Conservation (phyloP, 257 asterid species). For the Ophiorrhiza pumila region DNA sequence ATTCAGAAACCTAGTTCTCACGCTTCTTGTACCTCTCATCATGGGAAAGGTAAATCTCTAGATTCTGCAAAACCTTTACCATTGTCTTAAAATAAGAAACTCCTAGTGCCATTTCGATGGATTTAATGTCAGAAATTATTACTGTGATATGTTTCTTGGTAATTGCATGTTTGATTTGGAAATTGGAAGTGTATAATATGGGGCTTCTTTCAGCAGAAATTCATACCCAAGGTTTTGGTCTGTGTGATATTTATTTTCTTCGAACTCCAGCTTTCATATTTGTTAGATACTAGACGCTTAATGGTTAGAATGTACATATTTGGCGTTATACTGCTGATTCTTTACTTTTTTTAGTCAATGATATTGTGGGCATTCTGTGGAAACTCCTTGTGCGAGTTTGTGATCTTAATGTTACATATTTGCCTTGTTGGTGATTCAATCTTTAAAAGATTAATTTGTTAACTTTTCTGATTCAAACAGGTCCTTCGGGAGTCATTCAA, state of each 20-base stretch:
- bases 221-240: neutral
- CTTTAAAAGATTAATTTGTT: conserved; percentile 13
- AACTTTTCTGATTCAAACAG: conserved; percentile 44
- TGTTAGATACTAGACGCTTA: neutral
- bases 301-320: neutral
- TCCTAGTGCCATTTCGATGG: neutral
- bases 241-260: neutral
- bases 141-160: neutral
- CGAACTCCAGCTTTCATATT: too few relatives aligned
- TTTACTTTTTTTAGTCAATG: neutral
- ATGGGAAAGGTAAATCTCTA: conserved; percentile 66
- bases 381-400: neutral
- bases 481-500: conserved; percentile 64
- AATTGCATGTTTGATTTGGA: neutral
- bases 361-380: neutral
- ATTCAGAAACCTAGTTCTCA: conserved; percentile 80
- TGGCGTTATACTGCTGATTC: neutral
- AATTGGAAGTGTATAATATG: neutral
- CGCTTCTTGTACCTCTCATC: conserved; percentile 74
- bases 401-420: neutral
- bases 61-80: neutral
- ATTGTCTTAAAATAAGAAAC: neutral
- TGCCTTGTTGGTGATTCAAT: neutral
- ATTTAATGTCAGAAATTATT: neutral
- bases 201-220: neutral